These are phyloP conservation scores for Aspergillus taichungensis DNA, from an alignment of 495 filamentous ascomycete genomes.

Conservation along the genomic window DNA sequence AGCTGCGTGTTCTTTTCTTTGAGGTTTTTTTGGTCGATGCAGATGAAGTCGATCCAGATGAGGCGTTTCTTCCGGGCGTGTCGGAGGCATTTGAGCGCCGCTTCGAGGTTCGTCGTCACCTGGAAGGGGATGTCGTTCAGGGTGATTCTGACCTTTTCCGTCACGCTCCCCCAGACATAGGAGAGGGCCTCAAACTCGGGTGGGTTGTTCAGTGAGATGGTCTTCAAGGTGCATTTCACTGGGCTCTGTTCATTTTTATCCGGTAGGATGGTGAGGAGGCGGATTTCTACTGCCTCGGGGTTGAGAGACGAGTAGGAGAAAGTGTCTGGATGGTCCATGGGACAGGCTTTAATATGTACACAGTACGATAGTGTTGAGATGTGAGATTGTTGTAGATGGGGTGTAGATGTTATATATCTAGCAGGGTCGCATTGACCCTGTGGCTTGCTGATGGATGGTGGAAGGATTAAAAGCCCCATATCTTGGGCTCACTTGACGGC, in stretches of 20 bases:
- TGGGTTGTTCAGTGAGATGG: constrained; percentile 1
- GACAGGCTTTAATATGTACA: too few species aligned
- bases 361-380: too few species aligned
- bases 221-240: background rate
- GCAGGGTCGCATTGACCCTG: too few species aligned
- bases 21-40: constrained; percentile 24
- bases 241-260: background rate
- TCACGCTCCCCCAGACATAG: constrained; percentile 26
- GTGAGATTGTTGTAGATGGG: too few species aligned
- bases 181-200: constrained; percentile 27
- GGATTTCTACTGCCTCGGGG: constrained; percentile 1
- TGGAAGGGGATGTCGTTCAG: constrained; percentile 12
- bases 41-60: constrained; percentile 26
- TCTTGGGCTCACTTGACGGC: too few species aligned
- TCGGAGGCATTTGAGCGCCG: constrained; percentile 20
- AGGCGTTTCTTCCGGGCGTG: constrained; percentile 8
- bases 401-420: too few species aligned
- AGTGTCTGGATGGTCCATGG: too few species aligned
- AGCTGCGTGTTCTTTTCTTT: constrained; percentile 24
- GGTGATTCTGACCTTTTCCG: constrained; percentile 4
- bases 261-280: background rate
- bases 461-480: too few species aligned
- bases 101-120: constrained; percentile 17
- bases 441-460: too few species aligned
- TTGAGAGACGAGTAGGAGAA: background rate